These are phyloP conservation scores for Gryganskiella cystojenkinii DNA, from an alignment of 192 early-diverging fungal genomes.

Conservation along the genomic window DNA sequence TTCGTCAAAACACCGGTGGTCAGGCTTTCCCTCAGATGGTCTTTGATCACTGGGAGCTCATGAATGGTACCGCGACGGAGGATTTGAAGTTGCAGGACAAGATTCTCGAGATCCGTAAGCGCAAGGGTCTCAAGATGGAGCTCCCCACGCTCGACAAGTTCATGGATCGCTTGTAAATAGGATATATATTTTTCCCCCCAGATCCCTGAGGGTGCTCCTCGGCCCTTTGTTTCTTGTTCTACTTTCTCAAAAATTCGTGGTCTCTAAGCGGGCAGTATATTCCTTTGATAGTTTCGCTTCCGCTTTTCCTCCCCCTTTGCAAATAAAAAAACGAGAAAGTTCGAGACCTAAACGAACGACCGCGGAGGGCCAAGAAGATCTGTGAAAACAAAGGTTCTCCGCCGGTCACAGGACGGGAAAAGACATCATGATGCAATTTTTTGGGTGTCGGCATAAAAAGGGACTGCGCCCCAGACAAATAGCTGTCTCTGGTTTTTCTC, in stretches of 20 bases:
- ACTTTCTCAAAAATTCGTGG: too few species aligned
- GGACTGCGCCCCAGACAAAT: too few species aligned
- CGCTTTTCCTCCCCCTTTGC: not conserved
- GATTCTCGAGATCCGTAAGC: conserved; percentile 80
- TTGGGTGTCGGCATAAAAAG: too few species aligned
- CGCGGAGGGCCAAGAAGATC: too few species aligned
- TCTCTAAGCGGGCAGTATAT: too few species aligned
- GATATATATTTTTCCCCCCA: not conserved
- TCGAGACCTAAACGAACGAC: too few species aligned
- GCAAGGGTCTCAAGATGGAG: conserved; percentile 92
- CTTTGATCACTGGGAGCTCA: conserved; percentile 96
- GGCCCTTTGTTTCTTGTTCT: not conserved
- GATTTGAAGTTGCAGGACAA: conserved; percentile 89
- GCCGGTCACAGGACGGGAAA: too few species aligned
- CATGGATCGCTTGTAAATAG: conserved; percentile 84
- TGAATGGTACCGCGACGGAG: conserved; percentile 78
- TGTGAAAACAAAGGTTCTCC: too few species aligned
- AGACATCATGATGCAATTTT: too few species aligned
- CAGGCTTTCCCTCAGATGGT: conserved; percentile 99
- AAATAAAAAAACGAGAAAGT: too few species aligned
- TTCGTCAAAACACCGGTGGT: conserved; percentile 94
- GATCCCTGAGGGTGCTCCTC: not conserved
- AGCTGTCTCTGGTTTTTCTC: too few species aligned
- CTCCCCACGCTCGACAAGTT: conserved; percentile 83
- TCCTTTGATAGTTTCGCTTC: not conserved